Percentiles rank a stretch among this genome's conserved stretches.
These are phyloP conservation scores for Didymella glomerata DNA, from an alignment of 2,329 filamentous ascomycete genomes.

Conservation along the genomic window DNA sequence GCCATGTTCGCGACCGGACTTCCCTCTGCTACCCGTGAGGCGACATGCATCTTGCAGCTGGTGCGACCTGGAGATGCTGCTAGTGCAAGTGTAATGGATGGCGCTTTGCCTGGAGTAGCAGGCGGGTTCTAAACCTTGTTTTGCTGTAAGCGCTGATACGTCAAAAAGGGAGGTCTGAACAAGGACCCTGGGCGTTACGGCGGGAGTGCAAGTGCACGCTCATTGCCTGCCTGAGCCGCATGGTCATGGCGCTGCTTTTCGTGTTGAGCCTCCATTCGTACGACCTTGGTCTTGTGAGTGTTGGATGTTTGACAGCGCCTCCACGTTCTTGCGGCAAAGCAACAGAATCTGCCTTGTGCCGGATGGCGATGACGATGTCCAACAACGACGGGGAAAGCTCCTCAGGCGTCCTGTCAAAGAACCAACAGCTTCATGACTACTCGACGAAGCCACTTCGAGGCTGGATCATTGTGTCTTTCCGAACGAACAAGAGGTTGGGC, in stretches of 20 bases:
- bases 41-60: conserved; percentile 16
- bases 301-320: conserved; percentile 32
- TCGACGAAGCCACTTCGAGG: conserved; percentile 22
- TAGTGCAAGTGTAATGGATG: conserved; percentile 41
- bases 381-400: not conserved
- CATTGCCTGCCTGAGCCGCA: conserved; percentile 42
- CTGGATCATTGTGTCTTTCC: conserved; percentile 24
- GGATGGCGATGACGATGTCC: conserved; percentile 2
- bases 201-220: conserved; percentile 30
- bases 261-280: conserved; percentile 46
- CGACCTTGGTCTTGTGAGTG: conserved; percentile 21
- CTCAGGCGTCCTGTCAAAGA: conserved; percentile 6
- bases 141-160: conserved; percentile 43
- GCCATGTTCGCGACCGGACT: conserved; percentile 26
- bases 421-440: conserved; percentile 9
- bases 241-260: conserved; percentile 32
- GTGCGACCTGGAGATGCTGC: conserved; percentile 34
- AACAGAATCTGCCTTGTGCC: conserved; percentile 27
- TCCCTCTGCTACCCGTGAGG: conserved; percentile 29
- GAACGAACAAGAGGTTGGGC: conserved; percentile 29
- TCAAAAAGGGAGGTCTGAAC: conserved; percentile 29
- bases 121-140: conserved; percentile 39
- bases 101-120: conserved; percentile 35
- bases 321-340: conserved; percentile 25
- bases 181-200: conserved; percentile 32